These are phyloP conservation scores for Diaporthe citrichinensis DNA, from an alignment of 2,329 filamentous ascomycete genomes.

Conservation along the genomic window DNA sequence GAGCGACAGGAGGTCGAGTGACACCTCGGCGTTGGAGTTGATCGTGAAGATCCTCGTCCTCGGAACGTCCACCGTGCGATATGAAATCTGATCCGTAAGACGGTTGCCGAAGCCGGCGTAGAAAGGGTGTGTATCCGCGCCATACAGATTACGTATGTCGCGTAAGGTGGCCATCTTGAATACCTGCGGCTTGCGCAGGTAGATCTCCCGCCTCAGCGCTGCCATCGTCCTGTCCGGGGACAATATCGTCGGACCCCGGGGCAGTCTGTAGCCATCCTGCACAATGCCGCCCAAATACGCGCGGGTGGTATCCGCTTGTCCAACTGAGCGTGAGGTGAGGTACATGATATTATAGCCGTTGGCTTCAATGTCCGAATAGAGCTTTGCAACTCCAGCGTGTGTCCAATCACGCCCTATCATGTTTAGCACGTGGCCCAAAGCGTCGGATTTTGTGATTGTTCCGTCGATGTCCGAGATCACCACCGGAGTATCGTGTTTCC, in stretches of 20 bases:
- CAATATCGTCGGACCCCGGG: slow-evolving; percentile 93
- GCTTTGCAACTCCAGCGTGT: slow-evolving; percentile 93
- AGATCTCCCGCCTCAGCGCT: slow-evolving; percentile 90
- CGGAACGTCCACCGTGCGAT: slow-evolving; percentile 95
- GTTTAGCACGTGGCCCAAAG: slow-evolving; percentile 92
- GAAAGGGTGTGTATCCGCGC: slow-evolving; percentile 83
- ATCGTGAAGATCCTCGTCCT: slow-evolving; percentile 97
- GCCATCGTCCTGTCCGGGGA: slow-evolving; percentile 96
- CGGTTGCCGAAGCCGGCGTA: slow-evolving; percentile 98
- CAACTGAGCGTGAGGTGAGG: slow-evolving; percentile 92
- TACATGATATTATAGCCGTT: slow-evolving; percentile 99
- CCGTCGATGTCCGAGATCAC: slow-evolving; percentile 99
- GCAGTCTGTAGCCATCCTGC: slow-evolving; percentile 89
- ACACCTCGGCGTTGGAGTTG: slow-evolving; percentile 97
- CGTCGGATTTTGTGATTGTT: slow-evolving; percentile 98
- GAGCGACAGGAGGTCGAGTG: slow-evolving; percentile 87
- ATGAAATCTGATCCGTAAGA: slow-evolving; percentile 94
- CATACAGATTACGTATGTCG: slow-evolving; percentile 92
- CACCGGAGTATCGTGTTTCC: slow-evolving; percentile 91
- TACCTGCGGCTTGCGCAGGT: slow-evolving; percentile 95
- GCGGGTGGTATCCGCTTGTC: slow-evolving; percentile 91
- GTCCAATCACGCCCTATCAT: slow-evolving; percentile 99
- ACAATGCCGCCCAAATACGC: slow-evolving; percentile 90
- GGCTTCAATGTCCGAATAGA: slow-evolving; percentile 94
- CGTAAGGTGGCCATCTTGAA: slow-evolving; percentile 99